Percentiles rank a stretch among this genome's conserved stretches.
Conservation (phyloP, 192 early-diverging fungal species). For the Geranomyces variabilis region DNA sequence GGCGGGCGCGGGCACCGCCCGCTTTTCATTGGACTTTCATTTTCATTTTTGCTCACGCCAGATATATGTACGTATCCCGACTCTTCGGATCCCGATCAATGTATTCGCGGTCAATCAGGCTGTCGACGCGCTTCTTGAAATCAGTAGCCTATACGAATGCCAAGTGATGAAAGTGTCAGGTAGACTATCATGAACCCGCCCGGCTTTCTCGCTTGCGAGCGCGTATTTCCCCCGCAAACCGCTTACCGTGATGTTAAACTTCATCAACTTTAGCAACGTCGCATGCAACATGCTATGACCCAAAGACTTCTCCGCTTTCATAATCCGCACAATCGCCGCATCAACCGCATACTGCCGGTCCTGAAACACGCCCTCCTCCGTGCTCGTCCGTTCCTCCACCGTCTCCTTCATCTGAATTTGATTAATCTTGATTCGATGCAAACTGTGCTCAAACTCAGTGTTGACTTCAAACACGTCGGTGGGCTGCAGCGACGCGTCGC, state of each 20-base stretch:
- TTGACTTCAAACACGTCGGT: constrained; percentile 67
- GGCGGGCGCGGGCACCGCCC: no score
- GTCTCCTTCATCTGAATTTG: constrained; percentile 59
- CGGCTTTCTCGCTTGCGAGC: no score
- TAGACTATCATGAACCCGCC: no score
- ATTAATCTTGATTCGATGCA: constrained; percentile 52
- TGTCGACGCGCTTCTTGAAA: constrained; percentile 92
- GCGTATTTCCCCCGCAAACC: no score
- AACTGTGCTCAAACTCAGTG: constrained; percentile 60
- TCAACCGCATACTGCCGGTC: constrained; percentile 91
- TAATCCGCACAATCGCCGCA: constrained; percentile 93
- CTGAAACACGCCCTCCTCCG: constrained; percentile 82
- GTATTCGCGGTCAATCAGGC: constrained; percentile 95
- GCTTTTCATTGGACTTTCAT: no score
- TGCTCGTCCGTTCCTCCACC: constrained; percentile 77
- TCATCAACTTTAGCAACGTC: constrained; percentile 79
- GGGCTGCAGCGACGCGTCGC: constrained; percentile 15
- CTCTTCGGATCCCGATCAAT: constrained; percentile 77
- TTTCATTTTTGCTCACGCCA: constrained; percentile 40
- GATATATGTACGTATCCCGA: constrained; percentile 44
- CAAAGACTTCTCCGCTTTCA: constrained; percentile 91
- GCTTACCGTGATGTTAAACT: constrained; percentile 75
- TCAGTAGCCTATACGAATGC: constrained; percentile 34
- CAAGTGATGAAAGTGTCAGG: neutral
- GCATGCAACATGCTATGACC: constrained; percentile 77